Evolutionary conservation across 805 yeast species (phyloP).

Genomic region (Cyberlindnera xishuangbannaensis): DNA sequence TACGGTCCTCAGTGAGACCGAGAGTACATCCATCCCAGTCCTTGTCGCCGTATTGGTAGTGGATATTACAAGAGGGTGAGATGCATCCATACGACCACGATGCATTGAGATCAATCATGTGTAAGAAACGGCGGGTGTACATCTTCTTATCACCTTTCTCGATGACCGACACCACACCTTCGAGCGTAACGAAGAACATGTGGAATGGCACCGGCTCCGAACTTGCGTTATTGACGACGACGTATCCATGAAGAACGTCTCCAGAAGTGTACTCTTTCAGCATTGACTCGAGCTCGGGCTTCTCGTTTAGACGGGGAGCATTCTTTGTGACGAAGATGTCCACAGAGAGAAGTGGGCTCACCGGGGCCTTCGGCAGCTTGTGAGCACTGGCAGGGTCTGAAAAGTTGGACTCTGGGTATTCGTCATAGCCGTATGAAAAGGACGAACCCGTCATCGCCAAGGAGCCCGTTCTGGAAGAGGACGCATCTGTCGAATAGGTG

Average conservation of each 20-base stretch:
- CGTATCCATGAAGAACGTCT: conserved; percentile 59
- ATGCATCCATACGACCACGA: conserved; percentile 45
- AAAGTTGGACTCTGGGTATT: not conserved
- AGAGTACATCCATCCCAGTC: conserved; percentile 45
- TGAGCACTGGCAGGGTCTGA: conserved; percentile 32
- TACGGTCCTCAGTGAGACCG: conserved; percentile 45
- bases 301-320: conserved; percentile 38
- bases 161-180: conserved; percentile 33
- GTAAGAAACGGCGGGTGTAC: conserved; percentile 42
- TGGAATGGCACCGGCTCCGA: conserved; percentile 48
- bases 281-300: conserved; percentile 26
- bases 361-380: conserved; percentile 31
- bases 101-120: conserved; percentile 58
- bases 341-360: conserved; percentile 37
- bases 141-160: conserved; percentile 30
- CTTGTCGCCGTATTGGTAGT: conserved; percentile 32
- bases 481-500: not conserved
- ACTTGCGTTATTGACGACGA: conserved; percentile 43
- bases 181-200: conserved; percentile 49
- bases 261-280: conserved; percentile 59
- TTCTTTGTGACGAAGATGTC: conserved; percentile 47
- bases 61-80: conserved; percentile 46
- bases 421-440: not conserved
- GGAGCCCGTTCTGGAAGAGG: not conserved
- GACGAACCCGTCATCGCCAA: not conserved